Evolutionary conservation across 1,139 yeast species (phyloP).

Genomic region (Casaregolazyma lundiana): DNA sequence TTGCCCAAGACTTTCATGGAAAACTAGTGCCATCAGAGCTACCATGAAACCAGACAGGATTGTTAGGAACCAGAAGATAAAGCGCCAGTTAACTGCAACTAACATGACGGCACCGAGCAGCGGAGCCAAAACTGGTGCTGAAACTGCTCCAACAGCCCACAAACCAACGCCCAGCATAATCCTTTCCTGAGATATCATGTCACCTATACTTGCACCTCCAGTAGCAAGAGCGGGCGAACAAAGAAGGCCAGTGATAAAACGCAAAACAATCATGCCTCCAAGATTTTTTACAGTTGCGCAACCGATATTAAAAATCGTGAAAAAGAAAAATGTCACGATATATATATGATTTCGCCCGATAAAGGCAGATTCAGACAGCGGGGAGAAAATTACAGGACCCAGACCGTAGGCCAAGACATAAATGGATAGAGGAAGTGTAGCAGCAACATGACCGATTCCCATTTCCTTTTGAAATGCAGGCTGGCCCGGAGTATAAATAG

Average conservation of each 20-base stretch:
- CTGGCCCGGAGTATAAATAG: slow-evolving; percentile 57
- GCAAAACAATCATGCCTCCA: slow-evolving; percentile 47
- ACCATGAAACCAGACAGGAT: slow-evolving; percentile 39
- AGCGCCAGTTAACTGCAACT: slow-evolving; percentile 34
- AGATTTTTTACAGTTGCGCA: slow-evolving; percentile 47
- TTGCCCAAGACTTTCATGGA: slow-evolving; percentile 51
- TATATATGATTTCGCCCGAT: slow-evolving; percentile 56
- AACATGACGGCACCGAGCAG: slow-evolving; percentile 56
- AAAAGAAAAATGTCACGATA: slow-evolving; percentile 47
- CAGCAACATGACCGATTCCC: slow-evolving; percentile 40
- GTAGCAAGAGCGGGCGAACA: slow-evolving; percentile 83
- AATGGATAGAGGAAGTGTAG: slow-evolving; percentile 49
- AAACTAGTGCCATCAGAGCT: slow-evolving; percentile 34
- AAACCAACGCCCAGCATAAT: slow-evolving; percentile 34
- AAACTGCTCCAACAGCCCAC: slow-evolving; percentile 52
- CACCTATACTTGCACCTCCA: slow-evolving; percentile 83
- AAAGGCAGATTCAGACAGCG: slow-evolving; percentile 48
- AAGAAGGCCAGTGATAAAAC: slow-evolving; percentile 75
- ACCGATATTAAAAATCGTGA: slow-evolving; percentile 52
- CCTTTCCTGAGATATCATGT: slow-evolving; percentile 32
- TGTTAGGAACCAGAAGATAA: slow-evolving; percentile 45
- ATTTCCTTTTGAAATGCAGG: slow-evolving; percentile 42
- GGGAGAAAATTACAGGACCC: slow-evolving; percentile 53
- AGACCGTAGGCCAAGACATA: slow-evolving; percentile 56
- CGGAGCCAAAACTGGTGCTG: slow-evolving; percentile 66